Conservation (phyloP, 2,329 filamentous ascomycete species). For the Colletotrichum viniferum region DNA sequence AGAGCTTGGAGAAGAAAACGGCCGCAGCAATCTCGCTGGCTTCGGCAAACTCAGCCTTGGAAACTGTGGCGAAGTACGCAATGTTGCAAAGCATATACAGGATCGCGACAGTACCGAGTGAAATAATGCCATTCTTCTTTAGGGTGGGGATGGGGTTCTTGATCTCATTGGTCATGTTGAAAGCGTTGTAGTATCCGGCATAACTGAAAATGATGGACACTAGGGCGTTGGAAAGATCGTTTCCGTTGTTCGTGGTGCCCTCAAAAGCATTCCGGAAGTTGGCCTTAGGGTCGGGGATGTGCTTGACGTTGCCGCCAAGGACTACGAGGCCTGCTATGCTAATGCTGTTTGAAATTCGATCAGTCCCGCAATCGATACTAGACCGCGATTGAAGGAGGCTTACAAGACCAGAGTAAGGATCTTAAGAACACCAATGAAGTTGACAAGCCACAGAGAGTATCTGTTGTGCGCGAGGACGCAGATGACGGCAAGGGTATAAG, state of each 20-base stretch:
- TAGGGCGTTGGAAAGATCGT: conserved; percentile 49
- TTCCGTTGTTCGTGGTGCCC: conserved; percentile 38
- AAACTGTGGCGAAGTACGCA: conserved; percentile 61
- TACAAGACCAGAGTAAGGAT: conserved; percentile 64
- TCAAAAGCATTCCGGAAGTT: conserved; percentile 42
- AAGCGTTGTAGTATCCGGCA: conserved; percentile 61
- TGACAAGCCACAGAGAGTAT: conserved; percentile 59
- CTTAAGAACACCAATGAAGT: conserved; percentile 63
- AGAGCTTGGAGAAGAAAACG: conserved; percentile 64
- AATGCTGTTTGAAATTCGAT: conserved; percentile 35
- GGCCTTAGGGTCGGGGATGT: conserved; percentile 33
- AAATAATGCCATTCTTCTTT: conserved; percentile 52
- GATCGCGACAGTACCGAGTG: conserved; percentile 54
- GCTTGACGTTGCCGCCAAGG: conserved; percentile 43
- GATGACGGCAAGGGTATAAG: conserved; percentile 63
- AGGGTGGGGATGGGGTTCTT: conserved; percentile 63
- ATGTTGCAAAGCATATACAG: conserved; percentile 65
- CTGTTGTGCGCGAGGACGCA: conserved; percentile 60
- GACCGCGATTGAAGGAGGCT: not conserved
- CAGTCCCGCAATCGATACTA: not conserved
- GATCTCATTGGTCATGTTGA: conserved; percentile 67
- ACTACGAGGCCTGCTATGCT: conserved; percentile 66
- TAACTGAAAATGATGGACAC: conserved; percentile 66
- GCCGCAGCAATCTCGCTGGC: conserved; percentile 60
- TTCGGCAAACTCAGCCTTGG: conserved; percentile 55